Percentiles rank a stretch among this genome's conserved stretches.
Conservation (phyloP, 2,329 filamentous ascomycete genomes). For the Pseudogymnoascus sp. region DNA sequence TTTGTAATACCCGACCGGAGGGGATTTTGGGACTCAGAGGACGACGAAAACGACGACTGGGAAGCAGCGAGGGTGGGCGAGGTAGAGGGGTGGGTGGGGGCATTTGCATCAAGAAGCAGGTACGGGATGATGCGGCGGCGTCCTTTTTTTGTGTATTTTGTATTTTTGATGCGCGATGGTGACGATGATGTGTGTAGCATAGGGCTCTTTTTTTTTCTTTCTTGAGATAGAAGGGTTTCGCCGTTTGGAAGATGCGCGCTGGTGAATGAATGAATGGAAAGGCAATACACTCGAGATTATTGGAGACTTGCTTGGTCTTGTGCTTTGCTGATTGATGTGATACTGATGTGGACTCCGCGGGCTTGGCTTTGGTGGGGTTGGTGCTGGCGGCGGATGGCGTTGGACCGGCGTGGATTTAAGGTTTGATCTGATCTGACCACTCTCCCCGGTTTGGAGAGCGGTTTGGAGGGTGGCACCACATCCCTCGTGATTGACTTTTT, state of each 20-base stretch:
- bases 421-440: background rate
- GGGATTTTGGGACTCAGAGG: background rate
- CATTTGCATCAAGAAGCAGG: slow-evolving; percentile 7
- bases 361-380: background rate
- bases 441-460: background rate
- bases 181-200: background rate
- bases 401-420: background rate
- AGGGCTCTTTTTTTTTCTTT: background rate
- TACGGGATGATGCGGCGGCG: background rate
- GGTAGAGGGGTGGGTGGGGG: background rate
- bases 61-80: background rate
- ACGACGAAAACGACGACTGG: background rate
- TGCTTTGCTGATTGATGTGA: background rate
- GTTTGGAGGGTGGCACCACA: background rate
- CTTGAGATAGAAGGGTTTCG: slow-evolving; percentile 7
- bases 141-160: background rate
- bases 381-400: background rate
- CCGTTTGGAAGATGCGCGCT: slow-evolving; percentile 1
- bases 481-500: background rate
- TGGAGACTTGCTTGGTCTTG: background rate
- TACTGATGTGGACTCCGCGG: background rate
- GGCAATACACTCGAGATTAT: background rate
- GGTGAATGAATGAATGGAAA: background rate
- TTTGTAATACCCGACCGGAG: background rate
- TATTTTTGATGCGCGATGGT: background rate